Conservation (phyloP, 1,139 yeast genomes). For the Taphrina pruni region DNA sequence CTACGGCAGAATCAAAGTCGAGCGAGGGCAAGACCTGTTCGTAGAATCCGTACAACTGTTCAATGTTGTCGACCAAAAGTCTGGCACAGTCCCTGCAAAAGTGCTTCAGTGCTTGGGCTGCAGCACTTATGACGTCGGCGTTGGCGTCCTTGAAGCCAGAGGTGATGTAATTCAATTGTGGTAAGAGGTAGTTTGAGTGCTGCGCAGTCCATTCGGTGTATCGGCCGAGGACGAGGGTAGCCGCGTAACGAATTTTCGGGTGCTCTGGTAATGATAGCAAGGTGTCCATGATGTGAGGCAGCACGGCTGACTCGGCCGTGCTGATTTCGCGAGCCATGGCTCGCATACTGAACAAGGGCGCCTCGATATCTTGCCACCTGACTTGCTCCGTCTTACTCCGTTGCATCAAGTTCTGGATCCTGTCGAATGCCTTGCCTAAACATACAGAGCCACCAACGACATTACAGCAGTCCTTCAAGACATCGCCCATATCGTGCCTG, state of each 20-base stretch:
- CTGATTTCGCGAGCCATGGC: constrained; percentile 95
- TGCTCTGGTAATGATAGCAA: constrained; percentile 80
- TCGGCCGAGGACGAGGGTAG: constrained; percentile 88
- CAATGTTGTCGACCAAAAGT: constrained; percentile 69
- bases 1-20: constrained; percentile 74
- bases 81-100: constrained; percentile 90
- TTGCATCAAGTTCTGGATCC: constrained; percentile 55
- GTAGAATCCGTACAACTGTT: constrained; percentile 78
- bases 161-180: constrained; percentile 82
- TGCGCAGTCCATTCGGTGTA: constrained; percentile 93
- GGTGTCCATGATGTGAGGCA: constrained; percentile 79
- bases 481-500: constrained; percentile 96
- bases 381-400: constrained; percentile 51
- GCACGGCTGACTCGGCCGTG: constrained; percentile 65
- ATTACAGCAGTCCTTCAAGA: constrained; percentile 89
- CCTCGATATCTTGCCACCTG: constrained; percentile 87
- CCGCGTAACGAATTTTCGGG: constrained; percentile 86
- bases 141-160: constrained; percentile 66
- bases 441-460: constrained; percentile 81
- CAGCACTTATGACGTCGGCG: constrained; percentile 74
- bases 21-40: constrained; percentile 63
- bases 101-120: constrained; percentile 92
- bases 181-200: constrained; percentile 80
- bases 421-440: constrained; percentile 65
- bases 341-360: constrained; percentile 85